These are phyloP conservation scores for Raffaelea albimanens DNA, from an alignment of 2,329 filamentous ascomycete genomes.

Conservation along the genomic window DNA sequence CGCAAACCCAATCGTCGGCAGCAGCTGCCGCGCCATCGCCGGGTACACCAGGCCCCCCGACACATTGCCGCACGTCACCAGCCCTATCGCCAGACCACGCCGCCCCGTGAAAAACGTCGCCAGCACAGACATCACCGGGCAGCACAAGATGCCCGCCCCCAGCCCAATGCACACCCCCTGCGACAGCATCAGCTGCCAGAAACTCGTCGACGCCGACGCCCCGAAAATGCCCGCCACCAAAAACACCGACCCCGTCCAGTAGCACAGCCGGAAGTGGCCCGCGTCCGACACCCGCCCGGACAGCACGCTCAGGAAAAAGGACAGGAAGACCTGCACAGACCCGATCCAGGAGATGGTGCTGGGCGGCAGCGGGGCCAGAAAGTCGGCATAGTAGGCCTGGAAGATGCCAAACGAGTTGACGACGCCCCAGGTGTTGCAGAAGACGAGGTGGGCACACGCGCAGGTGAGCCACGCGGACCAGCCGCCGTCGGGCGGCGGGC, in stretches of 20 bases:
- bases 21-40: constrained; percentile 24
- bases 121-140: constrained; percentile 23
- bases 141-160: constrained; percentile 26
- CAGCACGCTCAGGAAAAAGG: constrained; percentile 9
- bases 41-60: constrained; percentile 29
- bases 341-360: constrained; percentile 16
- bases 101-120: constrained; percentile 26
- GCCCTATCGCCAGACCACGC: constrained; percentile 22
- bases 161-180: constrained; percentile 27
- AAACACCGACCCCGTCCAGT: constrained; percentile 7
- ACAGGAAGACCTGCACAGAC: constrained; percentile 9
- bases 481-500: constrained; percentile 9
- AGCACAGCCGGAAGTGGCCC: constrained; percentile 10
- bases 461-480: constrained; percentile 8
- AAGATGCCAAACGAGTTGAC: constrained; percentile 15
- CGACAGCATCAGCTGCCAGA: constrained; percentile 19
- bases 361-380: constrained; percentile 8
- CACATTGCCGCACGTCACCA: constrained; percentile 23
- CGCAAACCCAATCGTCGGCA: constrained; percentile 24
- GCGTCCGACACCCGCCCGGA: constrained; percentile 12
- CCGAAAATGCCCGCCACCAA: constrained; percentile 7
- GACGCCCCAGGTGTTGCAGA: constrained; percentile 13
- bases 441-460: constrained; percentile 17
- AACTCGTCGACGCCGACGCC: constrained; percentile 8
- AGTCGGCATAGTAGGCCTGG: constrained; percentile 14